Conservation (phyloP, 179 eudicot genomes). For the Spergularia azorica region DNA sequence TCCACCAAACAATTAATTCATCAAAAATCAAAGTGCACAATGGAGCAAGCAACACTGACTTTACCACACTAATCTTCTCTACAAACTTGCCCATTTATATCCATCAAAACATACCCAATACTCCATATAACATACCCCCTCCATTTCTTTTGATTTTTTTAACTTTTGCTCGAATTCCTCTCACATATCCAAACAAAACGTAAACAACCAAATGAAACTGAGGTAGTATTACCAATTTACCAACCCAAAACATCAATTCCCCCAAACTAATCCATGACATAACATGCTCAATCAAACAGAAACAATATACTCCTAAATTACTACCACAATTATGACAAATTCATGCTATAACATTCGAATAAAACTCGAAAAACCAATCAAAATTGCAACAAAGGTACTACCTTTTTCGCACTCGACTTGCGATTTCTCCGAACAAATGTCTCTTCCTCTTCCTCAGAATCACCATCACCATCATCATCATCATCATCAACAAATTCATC, state of each 20-base stretch:
- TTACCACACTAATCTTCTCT: background rate
- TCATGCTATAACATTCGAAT: too few relatives aligned
- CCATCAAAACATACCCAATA: background rate
- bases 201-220: too few relatives aligned
- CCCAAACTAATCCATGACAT: conserved; percentile 1
- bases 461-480: conserved; percentile 37
- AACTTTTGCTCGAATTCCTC: too few relatives aligned
- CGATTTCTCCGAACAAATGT: conserved; percentile 29
- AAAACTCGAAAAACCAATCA: background rate
- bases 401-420: conserved; percentile 37
- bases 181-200: too few relatives aligned
- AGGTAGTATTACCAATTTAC: background rate
- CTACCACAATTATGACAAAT: background rate
- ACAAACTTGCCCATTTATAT: background rate
- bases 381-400: background rate
- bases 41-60: background rate
- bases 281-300: background rate
- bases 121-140: too few relatives aligned
- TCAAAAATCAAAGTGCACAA: background rate
- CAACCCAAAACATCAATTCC: background rate
- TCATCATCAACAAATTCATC: conserved; percentile 40
- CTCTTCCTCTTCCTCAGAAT: conserved; percentile 30
- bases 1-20: background rate
- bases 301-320: background rate
- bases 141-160: too few relatives aligned